Evolutionary conservation across 148 eudicot species (phyloP).

Genomic region (Dianthus caryophyllus): DNA sequence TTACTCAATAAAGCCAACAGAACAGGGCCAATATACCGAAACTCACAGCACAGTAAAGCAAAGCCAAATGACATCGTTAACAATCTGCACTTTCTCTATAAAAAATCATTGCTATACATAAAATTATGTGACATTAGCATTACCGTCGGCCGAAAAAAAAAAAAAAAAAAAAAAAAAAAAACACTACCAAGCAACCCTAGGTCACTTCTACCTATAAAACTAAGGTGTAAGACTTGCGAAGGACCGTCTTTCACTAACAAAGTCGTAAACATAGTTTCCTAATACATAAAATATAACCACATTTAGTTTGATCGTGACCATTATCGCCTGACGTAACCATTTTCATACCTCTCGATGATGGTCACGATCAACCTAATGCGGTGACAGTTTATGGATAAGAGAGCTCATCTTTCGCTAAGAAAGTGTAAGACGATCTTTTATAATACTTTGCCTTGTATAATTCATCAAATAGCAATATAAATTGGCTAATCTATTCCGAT

Average conservation of each 20-base stretch:
- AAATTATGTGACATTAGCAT: conserved; percentile 4
- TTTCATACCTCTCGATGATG: too few relatives aligned
- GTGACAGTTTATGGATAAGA: too few relatives aligned
- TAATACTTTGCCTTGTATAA: conserved; percentile 27
- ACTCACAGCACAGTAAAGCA: neutral
- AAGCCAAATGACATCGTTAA: neutral
- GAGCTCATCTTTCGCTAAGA: too few relatives aligned
- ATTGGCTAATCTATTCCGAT: conserved; percentile 27
- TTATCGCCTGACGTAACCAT: too few relatives aligned
- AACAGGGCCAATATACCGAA: conserved; percentile 15
- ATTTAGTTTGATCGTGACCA: too few relatives aligned
- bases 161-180: conserved; percentile 3
- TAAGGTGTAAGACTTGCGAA: too few relatives aligned
- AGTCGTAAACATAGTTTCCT: too few relatives aligned
- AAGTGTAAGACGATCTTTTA: too few relatives aligned
- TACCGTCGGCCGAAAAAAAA: neutral
- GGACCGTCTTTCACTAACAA: too few relatives aligned
- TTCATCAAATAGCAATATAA: conserved; percentile 11
- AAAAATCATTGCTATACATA: conserved; percentile 36
- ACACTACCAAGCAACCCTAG: conserved; percentile 17
- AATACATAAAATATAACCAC: too few relatives aligned
- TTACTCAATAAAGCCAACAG: too few relatives aligned
- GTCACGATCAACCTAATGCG: too few relatives aligned
- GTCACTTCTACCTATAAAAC: conserved; percentile 20
- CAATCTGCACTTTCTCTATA: conserved; percentile 23